Evolutionary conservation across 2,329 filamentous ascomycete genomes (phyloP).

Genomic region (Aspergillus sp.): DNA sequence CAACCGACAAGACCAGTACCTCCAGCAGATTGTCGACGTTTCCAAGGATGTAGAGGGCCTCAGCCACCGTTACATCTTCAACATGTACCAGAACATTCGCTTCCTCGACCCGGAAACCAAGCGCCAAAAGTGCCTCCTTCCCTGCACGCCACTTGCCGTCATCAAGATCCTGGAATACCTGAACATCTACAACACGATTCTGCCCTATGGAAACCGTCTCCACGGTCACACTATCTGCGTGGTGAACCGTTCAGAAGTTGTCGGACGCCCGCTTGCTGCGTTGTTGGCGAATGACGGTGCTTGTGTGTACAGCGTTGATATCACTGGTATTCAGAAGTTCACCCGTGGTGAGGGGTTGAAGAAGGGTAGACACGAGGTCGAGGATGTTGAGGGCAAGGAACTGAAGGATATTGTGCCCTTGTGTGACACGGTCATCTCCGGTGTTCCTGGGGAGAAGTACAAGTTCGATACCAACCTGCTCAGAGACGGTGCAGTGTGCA

Average conservation of each 20-base stretch:
- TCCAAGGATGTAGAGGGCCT: slow-evolving; percentile 95
- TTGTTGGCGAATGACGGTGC: slow-evolving; percentile 95
- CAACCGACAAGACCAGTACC: slow-evolving; percentile 86
- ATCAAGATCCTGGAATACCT: slow-evolving; percentile 97
- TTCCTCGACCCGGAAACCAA: slow-evolving; percentile 73
- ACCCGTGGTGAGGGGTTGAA: slow-evolving; percentile 86
- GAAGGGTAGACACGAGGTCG: slow-evolving; percentile 82
- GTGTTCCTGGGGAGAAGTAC: slow-evolving; percentile 84
- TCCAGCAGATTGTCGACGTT: slow-evolving; percentile 90
- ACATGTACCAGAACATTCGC: slow-evolving; percentile 99
- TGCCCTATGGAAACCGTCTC: slow-evolving; percentile 89
- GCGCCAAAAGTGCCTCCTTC: slow-evolving; percentile 87
- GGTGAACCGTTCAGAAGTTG: slow-evolving; percentile 95
- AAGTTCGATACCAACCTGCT: slow-evolving; percentile 86
- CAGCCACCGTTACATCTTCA: slow-evolving; percentile 91
- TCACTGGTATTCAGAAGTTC: slow-evolving; percentile 90
- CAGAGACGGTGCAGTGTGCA: slow-evolving; percentile 91
- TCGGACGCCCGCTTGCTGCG: slow-evolving; percentile 88
- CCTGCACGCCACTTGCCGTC: slow-evolving; percentile 92
- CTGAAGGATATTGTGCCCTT: slow-evolving; percentile 81
- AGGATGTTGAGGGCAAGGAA: slow-evolving; percentile 78
- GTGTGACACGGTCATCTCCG: slow-evolving; percentile 93
- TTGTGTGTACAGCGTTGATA: slow-evolving; percentile 90
- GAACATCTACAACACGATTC: slow-evolving; percentile 93
- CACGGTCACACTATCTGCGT: slow-evolving; percentile 95